Conservation (phyloP, 345 rosid genomes). For the Eutrema yunnanense region DNA sequence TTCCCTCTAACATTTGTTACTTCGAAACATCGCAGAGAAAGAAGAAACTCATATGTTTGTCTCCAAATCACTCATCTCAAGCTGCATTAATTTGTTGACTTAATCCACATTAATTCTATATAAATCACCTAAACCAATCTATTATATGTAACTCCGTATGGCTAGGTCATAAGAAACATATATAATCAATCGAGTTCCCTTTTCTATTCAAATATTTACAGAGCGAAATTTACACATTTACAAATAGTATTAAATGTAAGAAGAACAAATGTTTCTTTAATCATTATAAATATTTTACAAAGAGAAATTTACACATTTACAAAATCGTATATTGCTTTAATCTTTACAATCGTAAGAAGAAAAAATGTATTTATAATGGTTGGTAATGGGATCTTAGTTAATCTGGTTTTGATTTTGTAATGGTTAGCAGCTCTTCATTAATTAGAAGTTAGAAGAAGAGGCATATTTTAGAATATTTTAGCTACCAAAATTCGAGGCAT, state of each 20-base stretch:
- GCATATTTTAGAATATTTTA: not conserved
- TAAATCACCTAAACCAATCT: constrained; percentile 3
- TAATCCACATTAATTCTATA: not conserved
- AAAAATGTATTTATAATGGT: not conserved
- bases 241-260: not conserved
- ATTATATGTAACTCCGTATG: not conserved
- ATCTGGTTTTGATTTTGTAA: not conserved
- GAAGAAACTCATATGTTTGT: not conserved
- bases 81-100: constrained; percentile 18
- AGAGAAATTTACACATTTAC: too few species aligned
- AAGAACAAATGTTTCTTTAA: too few species aligned
- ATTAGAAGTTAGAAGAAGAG: not conserved
- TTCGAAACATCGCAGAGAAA: not conserved
- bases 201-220: not conserved
- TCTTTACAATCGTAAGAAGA: not conserved
- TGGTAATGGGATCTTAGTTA: not conserved
- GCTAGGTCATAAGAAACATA: not conserved
- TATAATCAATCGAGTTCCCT: not conserved
- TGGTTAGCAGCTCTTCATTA: constrained; percentile 13
- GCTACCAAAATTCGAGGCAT: constrained; percentile 1
- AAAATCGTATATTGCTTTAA: not conserved
- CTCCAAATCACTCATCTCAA: not conserved
- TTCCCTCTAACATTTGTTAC: constrained; percentile 19
- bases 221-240: not conserved
- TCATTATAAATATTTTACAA: too few species aligned